Evolutionary conservation across 768 basidiomycete species (phyloP).

Genomic region (Termitomyces heimii): DNA sequence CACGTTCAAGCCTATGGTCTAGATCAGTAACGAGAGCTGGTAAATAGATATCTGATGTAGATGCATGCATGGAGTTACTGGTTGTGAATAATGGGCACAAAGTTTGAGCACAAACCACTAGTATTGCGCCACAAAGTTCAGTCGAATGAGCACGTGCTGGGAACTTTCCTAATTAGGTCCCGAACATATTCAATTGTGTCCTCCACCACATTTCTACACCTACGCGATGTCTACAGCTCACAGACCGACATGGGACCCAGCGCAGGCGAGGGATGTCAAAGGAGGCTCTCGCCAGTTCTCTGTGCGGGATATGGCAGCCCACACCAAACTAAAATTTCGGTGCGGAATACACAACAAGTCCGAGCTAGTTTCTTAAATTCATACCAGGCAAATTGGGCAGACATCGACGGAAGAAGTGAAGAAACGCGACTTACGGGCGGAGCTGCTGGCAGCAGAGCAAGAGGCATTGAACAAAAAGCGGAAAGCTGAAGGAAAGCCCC

Average conservation of each 20-base stretch:
- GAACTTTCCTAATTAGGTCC: background rate
- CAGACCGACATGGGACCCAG: constrained; percentile 96
- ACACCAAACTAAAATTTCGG: constrained; percentile 99
- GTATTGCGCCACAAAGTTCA: background rate
- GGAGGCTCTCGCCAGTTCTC: constrained; percentile 91
- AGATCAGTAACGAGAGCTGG: background rate
- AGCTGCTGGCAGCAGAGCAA: constrained; percentile 81
- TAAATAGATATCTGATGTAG: background rate
- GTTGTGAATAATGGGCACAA: background rate
- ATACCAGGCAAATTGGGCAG: constrained; percentile 78
- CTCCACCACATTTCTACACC: background rate
- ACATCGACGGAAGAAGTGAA: constrained; percentile 73
- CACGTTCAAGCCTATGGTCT: background rate
- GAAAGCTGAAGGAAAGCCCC: constrained; percentile 75
- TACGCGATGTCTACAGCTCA: constrained; percentile 80
- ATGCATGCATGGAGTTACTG: background rate
- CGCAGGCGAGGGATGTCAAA: constrained; percentile 88
- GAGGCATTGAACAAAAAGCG: constrained; percentile 87
- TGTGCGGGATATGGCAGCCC: constrained; percentile 87
- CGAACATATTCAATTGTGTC: background rate
- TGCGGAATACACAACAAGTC: constrained; percentile 23
- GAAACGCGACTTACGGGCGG: constrained; percentile 74
- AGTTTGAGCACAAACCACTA: too few relatives aligned
- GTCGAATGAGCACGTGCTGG: background rate
- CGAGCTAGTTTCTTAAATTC: background rate